Evolutionary conservation across 2,329 filamentous ascomycete genomes (phyloP).

Genomic region (Pseudocercospora crystallina): DNA sequence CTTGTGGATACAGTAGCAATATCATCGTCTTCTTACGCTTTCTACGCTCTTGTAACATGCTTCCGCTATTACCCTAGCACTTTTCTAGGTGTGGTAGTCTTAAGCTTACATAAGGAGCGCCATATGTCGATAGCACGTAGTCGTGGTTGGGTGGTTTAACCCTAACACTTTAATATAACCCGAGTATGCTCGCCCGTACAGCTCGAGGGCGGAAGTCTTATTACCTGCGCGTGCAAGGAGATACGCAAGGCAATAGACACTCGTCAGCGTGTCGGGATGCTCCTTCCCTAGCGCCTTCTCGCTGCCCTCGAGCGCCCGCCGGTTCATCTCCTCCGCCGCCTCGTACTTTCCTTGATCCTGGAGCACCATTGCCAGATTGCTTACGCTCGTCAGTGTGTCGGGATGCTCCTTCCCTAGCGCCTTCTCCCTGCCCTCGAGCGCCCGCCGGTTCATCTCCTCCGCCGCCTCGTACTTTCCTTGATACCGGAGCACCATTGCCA

Average conservation of each 20-base stretch:
- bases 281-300: slow-evolving; percentile 3
- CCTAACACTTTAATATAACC: neutral
- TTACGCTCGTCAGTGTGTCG: slow-evolving; percentile 8
- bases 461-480: neutral
- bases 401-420: slow-evolving; percentile 6
- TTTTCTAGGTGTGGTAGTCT: no score
- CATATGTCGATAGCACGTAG: neutral
- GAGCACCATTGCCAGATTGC: neutral
- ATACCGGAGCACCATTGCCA: no score
- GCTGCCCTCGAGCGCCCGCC: neutral
- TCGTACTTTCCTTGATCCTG: no score
- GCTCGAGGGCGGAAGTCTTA: neutral
- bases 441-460: neutral
- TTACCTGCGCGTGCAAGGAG: no score
- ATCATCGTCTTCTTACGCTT: no score
- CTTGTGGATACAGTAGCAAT: no score
- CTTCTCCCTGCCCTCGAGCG: neutral
- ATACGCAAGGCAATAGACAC: neutral
- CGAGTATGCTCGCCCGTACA: neutral
- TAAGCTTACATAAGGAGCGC: no score
- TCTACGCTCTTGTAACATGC: no score
- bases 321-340: neutral
- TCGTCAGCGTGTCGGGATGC: slow-evolving; percentile 10
- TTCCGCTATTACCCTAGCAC: no score
- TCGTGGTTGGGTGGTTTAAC: neutral